phyloP scores from a whole-genome alignment of 306 rosid genomes.

The Prunus padus region DNA sequence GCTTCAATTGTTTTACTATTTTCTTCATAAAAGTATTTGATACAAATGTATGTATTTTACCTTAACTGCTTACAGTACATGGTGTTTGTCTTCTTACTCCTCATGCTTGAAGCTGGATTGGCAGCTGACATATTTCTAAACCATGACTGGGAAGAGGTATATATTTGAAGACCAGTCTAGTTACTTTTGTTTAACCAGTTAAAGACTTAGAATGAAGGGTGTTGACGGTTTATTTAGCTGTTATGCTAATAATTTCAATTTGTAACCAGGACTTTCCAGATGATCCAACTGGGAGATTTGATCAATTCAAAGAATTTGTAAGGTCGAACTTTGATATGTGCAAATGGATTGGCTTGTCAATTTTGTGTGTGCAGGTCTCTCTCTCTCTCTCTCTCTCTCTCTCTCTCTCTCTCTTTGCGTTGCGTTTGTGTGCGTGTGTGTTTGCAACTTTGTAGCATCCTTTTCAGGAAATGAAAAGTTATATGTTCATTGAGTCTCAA shows the following conservation, averaged over 20 bases:
- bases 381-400: conserved; percentile 13
- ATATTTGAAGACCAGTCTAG: not conserved
- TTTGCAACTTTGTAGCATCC: not conserved
- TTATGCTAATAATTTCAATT: conserved; percentile 12
- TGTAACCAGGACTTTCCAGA: conserved; percentile 68
- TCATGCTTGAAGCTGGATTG: conserved; percentile 73
- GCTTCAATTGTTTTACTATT: not conserved
- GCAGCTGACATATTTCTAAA: conserved; percentile 64
- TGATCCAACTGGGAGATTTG: conserved; percentile 69
- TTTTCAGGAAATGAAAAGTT: not conserved
- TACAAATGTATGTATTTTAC: not conserved
- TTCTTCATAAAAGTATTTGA: not conserved
- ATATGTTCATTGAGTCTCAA: not conserved
- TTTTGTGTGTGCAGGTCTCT: conserved; percentile 63
- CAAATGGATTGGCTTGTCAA: conserved; percentile 68
- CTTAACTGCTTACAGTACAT: conserved; percentile 54
- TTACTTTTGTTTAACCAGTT: conserved; percentile 12
- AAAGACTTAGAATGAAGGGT: not conserved
- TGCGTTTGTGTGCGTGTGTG: not conserved
- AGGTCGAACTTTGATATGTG: conserved; percentile 62
- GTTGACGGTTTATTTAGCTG: not conserved
- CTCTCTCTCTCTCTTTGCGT: conserved; percentile 17
- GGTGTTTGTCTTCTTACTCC: conserved; percentile 51
- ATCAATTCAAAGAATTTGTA: conserved; percentile 61
- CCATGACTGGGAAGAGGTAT: conserved; percentile 73